A percentile compares a stretch with the other conserved stretches of the same genome.
phyloP scores from a whole-genome alignment of 1,284 basidiomycete species.

The Ustilago vetiveriae region DNA sequence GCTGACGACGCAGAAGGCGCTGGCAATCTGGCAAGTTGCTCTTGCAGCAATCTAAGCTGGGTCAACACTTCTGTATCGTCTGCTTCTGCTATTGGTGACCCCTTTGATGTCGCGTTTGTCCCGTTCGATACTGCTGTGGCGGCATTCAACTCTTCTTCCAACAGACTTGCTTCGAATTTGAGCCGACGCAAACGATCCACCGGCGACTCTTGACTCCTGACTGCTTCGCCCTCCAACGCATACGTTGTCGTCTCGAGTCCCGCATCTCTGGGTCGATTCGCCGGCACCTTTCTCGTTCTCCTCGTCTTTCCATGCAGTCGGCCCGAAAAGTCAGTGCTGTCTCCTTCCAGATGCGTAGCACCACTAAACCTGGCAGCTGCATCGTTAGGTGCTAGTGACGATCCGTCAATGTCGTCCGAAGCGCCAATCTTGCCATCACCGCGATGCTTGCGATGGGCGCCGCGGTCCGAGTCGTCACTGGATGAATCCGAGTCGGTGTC shows the following conservation, averaged over 20 bases:
- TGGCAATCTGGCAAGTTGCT: slow-evolving; percentile 26
- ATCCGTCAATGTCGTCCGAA: slow-evolving; percentile 30
- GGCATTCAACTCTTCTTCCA: slow-evolving; percentile 37
- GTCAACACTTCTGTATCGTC: slow-evolving; percentile 22
- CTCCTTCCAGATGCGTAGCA: slow-evolving; percentile 23
- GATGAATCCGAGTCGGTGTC: slow-evolving; percentile 13
- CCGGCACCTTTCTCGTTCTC: neutral
- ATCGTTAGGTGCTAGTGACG: slow-evolving; percentile 15
- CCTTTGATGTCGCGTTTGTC: neutral
- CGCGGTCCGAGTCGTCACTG: slow-evolving; percentile 25
- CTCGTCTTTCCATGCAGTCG: slow-evolving; percentile 7
- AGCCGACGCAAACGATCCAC: slow-evolving; percentile 39
- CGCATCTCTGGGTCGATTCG: slow-evolving; percentile 24
- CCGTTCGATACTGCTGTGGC: neutral
- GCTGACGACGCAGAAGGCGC: neutral
- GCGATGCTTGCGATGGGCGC: slow-evolving; percentile 25
- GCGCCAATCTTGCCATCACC: slow-evolving; percentile 12
- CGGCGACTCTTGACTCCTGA: slow-evolving; percentile 12
- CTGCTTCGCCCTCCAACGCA: slow-evolving; percentile 6
- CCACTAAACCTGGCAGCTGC: slow-evolving; percentile 31
- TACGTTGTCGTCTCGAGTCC: slow-evolving; percentile 42
- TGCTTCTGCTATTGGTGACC: neutral
- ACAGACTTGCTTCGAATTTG: slow-evolving; percentile 40
- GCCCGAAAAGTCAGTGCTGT: slow-evolving; percentile 24
- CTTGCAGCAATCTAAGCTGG: slow-evolving; percentile 33